Conservation (phyloP, 2,329 filamentous ascomycete genomes). For the Plectosphaerella sp. region DNA sequence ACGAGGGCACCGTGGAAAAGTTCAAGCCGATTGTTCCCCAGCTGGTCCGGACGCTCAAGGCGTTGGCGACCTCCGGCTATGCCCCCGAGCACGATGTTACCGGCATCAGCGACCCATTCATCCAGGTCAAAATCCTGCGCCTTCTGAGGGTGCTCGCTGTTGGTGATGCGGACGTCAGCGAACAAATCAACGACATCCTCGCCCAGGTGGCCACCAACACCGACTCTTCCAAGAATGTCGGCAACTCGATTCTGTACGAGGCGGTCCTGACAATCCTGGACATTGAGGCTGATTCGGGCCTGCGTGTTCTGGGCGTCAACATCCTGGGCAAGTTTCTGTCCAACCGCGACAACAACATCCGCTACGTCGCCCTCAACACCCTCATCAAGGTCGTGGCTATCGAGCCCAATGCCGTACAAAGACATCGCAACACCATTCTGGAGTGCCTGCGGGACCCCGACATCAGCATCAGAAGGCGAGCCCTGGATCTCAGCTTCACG, state of each 20-base stretch:
- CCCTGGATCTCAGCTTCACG: conserved; percentile 96
- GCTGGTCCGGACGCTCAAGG: conserved; percentile 86
- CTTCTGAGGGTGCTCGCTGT: conserved; percentile 81
- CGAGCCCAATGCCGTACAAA: conserved; percentile 94
- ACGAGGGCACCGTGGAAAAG: conserved; percentile 83
- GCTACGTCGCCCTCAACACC: conserved; percentile 96
- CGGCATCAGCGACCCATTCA: conserved; percentile 94
- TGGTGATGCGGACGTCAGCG: conserved; percentile 82
- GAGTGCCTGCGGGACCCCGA: conserved; percentile 95
- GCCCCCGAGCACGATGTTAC: conserved; percentile 97
- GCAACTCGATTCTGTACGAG: conserved; percentile 97
- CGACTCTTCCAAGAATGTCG: conserved; percentile 96
- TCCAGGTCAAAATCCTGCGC: conserved; percentile 93
- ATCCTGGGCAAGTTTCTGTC: conserved; percentile 96
- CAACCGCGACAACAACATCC: conserved; percentile 99
- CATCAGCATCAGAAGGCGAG: conserved; percentile 92
- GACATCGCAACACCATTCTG: conserved; percentile 94
- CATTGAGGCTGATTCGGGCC: conserved; percentile 93
- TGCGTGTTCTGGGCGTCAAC: conserved; percentile 93
- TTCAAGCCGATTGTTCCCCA: conserved; percentile 83
- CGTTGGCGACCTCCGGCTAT: conserved; percentile 90
- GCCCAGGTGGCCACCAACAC: conserved; percentile 98
- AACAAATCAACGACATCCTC: conserved; percentile 97
- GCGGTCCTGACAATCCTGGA: conserved; percentile 95
- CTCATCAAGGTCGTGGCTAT: conserved; percentile 97